phyloP scores from a whole-genome alignment of 2,329 filamentous ascomycete genomes.

The Capronia epimyces region DNA sequence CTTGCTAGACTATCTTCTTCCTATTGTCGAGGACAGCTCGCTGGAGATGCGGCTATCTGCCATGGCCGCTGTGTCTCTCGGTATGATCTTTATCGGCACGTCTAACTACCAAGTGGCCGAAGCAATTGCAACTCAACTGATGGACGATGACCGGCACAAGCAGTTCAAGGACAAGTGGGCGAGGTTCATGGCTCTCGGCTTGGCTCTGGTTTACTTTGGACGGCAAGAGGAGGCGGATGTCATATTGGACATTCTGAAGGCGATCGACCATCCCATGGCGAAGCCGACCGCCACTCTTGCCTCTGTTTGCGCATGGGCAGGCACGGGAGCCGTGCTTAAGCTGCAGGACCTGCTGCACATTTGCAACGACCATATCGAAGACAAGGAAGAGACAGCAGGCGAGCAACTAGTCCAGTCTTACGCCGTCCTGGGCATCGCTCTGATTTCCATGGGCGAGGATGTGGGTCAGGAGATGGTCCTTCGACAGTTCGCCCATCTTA shows the following conservation, averaged over 20 bases:
- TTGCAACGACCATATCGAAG: constrained; percentile 95
- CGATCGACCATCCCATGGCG: constrained; percentile 92
- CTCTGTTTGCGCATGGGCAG: constrained; percentile 96
- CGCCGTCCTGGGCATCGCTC: constrained; percentile 84
- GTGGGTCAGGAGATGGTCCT: constrained; percentile 98
- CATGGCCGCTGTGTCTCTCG: constrained; percentile 87
- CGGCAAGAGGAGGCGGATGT: constrained; percentile 98
- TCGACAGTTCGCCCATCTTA: constrained; percentile 92
- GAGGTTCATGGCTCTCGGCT: constrained; percentile 86
- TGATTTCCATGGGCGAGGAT: constrained; percentile 97
- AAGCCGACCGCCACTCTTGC: constrained; percentile 92
- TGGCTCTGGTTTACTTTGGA: constrained; percentile 91
- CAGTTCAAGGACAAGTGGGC: constrained; percentile 98
- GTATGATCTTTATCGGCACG: constrained; percentile 87
- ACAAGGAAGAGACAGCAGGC: constrained; percentile 88
- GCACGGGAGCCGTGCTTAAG: constrained; percentile 93
- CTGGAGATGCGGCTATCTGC: constrained; percentile 93
- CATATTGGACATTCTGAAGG: constrained; percentile 92
- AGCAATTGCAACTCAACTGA: constrained; percentile 82
- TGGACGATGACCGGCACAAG: constrained; percentile 85
- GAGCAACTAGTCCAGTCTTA: constrained; percentile 95
- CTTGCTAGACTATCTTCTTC: constrained; percentile 75
- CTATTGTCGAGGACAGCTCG: constrained; percentile 76
- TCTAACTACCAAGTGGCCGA: constrained; percentile 86
- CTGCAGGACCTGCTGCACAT: constrained; percentile 95